Evolutionary conservation across 768 basidiomycete species (phyloP), one percentile per base, ranked within the genome.

Genomic region (Omphalotus guepiniiformis): DNA sequence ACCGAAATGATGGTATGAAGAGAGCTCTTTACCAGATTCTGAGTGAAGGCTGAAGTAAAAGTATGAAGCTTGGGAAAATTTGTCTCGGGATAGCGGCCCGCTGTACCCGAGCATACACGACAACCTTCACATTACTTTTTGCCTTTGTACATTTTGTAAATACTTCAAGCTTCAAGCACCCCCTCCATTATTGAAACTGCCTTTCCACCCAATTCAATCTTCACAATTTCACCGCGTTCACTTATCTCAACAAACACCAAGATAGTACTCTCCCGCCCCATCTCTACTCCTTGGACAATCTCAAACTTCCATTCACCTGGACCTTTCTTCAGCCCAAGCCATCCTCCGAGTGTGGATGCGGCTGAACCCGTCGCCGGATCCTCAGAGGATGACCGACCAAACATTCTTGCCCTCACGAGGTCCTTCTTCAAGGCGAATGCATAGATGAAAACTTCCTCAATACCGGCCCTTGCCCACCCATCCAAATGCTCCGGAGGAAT

Each of bases 291-390:
- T 49, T 75, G 74, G 6, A 68, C 47, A 45, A 76, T 63, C 6
- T 66, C 55, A 39, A 72, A 58, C 44, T 36, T 56, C 58, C 68
- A 71, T n/a, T 35, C 58, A 1, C 72, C 71, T 4, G 53, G 53
- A 2, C 71, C 71, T 21, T 63, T 68, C 37, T 57, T 58, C 49
- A 54, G 56, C 6, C 60, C 72, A 26, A 75, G 57, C 60, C 64
- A 73, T 28, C 71, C 72, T 6, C 57, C 65, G 11, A 76, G 60
- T 26, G 73, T 69, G 26, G 69, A 69, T 9, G 72, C 72, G 7
- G 73, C 74, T 0, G 71, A 71, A 1, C 74, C 73, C 21, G 73
- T 75, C 4, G 72, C 74, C 2, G 73, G 70, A 50, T 76, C 73
- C 48, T 76, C 73, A 11, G 69, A 30, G 6, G 58, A 38, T 3